Base-by-base conservation (phyloP, 2,329 filamentous ascomycete species). In the Neonectria faginata region DNA sequence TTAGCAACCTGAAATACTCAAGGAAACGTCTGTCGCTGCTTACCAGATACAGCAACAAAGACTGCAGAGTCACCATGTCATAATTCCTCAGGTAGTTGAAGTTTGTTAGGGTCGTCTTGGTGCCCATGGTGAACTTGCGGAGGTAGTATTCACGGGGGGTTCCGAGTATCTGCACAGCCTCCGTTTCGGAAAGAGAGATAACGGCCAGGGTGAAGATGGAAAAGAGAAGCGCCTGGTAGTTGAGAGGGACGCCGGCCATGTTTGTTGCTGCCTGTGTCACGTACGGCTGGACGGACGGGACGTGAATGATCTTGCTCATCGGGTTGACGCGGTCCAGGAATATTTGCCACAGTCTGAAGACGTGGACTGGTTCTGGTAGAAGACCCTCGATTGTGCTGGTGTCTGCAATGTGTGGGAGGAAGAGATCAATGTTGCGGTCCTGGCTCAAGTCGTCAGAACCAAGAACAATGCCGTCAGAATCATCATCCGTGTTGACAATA, bases 281-380 rank as follows among this genome's bases (percentile, higher is more conserved):
- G 42, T 85, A 83, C 2, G 85, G 84, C 73, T 92, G 88, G 9
- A 92, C 75, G 0, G 88, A 88, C 0, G 91, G 91, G 2, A 89
- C 85, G 74, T 94, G 91, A 25, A 92, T 88, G 53, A 87, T 78
- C 74, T 93, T 93, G 67, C 88, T 86, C 31, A 92, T 75, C 0
- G 91, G 91, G 70, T 94, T 91, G 53, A 94, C 88, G 67, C 92
- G 88, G 50, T 92, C 88, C 4, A 93, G 79, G 69, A 89, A 93
- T 9, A 87, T 82, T 74, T 92, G 89, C 91, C 91, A 94, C 3
- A 94, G 82, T 44, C 84, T 84, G 72, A 91, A 88, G n/a, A 91
- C 86, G 29, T 91, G 87, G n/a, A 48, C 25, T 2, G 45, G 45
- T 27, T 48, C 25, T 6, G 45, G 45, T 14, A 10, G 22, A 16